Percentiles rank a stretch among this genome's conserved stretches.
These are phyloP conservation scores for Abortiporus biennis DNA, from an alignment of 1,284 basidiomycete species.

Conservation along the genomic window DNA sequence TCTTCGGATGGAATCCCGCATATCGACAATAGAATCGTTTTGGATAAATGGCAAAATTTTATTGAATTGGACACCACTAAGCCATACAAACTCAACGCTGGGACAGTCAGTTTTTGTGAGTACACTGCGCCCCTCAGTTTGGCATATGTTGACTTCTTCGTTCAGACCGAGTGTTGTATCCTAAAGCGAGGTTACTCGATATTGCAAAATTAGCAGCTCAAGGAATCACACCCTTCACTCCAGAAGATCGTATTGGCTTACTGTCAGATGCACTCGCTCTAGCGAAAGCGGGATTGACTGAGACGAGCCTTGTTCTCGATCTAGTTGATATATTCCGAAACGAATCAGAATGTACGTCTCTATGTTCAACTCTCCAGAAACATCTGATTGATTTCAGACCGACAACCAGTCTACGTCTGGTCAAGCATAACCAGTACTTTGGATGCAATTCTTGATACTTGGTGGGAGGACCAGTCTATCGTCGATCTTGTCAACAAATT, in stretches of 20 bases:
- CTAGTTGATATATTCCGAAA: conserved; percentile 63
- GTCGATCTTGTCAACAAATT: no score
- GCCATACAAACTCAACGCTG: conserved; percentile 85
- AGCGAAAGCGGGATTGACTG: conserved; percentile 73
- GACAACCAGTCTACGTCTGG: conserved; percentile 75
- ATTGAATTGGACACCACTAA: conserved; percentile 67
- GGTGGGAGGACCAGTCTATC: no score
- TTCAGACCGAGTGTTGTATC: conserved; percentile 87
- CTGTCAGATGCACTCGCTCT: conserved; percentile 80
- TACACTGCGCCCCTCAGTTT: conserved; percentile 10
- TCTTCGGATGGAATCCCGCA: conserved; percentile 50
- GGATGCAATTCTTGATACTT: conserved; percentile 44
- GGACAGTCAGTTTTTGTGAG: conserved; percentile 86
- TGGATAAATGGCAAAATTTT: conserved; percentile 66
- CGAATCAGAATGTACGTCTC: conserved; percentile 66
- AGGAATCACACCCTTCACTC: conserved; percentile 58
- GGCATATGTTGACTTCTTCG: neutral
- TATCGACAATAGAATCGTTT: conserved; percentile 61
- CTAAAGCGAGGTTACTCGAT: conserved; percentile 71
- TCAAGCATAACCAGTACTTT: conserved; percentile 56
- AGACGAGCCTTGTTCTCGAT: conserved; percentile 73
- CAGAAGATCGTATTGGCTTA: conserved; percentile 85
- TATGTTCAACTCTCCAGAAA: conserved; percentile 20
- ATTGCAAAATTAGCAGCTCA: conserved; percentile 80
- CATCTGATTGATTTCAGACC: neutral